Evolutionary conservation across 2,329 filamentous ascomycete species (phyloP), one percentile per base, ranked within the genome.

Genomic region (Erysiphe pulchra): DNA sequence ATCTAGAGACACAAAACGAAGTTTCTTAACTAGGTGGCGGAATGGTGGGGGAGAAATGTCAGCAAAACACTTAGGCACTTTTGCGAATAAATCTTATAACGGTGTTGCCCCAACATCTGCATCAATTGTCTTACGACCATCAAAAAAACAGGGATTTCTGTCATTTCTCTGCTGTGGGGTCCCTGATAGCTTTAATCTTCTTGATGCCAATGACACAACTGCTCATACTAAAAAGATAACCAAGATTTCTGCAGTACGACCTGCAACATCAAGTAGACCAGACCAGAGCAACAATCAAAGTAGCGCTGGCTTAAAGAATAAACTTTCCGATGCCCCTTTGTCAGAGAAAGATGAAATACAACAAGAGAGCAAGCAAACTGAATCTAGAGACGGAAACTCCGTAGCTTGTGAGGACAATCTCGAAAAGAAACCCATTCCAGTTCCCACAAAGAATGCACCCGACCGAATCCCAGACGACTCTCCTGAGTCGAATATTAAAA

Each of bases 1-100:
- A 52, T 80, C 77, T 43, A 78, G 73, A 60, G 73, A 72, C 53
- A 77, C 73, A 49, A 75, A 69, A 62, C 64, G 67, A 52, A 80
- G 75, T 61, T 73, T 77, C 54, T 62, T 73, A 46, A 74, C 69
- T 50, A 66, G 70, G 52, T 69, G 71, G 55, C 67, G 73, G 55
- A 79, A 79, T 62, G 73, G 73, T 54, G 82, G 76, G 61, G 68
- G 72, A 50, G 73, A 61, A 66, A 69, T 56, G 71, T 70, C 50
- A 67, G 66, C 55, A 64, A 64, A 54, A 68, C 65, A 56, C 47
- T 52, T 53, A 50, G 53, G 61, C 49, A 58, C 58, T 50, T 55
- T 59, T 47, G 61, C 61, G 47, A 62, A 59, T 51, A 58, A 58
- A 47, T 50, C 58, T 47, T 59, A 59, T 34, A 57, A 59, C 46